These are phyloP conservation scores for Mortierella sp. DNA, from an alignment of 371 early-diverging fungal genomes.

Conservation along the genomic window DNA sequence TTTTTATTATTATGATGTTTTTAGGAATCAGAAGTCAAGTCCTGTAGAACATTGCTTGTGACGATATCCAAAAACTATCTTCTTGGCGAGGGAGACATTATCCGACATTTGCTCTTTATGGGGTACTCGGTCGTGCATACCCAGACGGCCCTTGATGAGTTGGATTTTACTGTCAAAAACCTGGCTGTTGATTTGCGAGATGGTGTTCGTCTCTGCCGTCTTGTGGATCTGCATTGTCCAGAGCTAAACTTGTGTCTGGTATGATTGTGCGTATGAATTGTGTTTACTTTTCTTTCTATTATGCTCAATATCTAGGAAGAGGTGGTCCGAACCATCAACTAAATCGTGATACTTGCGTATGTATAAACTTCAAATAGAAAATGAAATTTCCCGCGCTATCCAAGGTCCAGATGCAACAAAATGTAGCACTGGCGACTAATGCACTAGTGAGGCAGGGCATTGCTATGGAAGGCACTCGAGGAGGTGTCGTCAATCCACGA, in stretches of 20 bases:
- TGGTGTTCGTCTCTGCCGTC: constrained; percentile 45
- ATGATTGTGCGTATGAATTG: background rate
- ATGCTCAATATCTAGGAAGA: background rate
- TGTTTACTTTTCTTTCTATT: background rate
- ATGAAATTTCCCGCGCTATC: constrained; percentile 54
- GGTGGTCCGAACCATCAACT: no score
- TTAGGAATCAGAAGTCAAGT: constrained; percentile 49
- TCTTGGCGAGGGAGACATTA: constrained; percentile 51
- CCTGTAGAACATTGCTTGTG: constrained; percentile 26
- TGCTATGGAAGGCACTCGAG: constrained; percentile 34
- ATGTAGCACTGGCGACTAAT: constrained; percentile 42
- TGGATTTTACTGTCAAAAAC: constrained; percentile 44
- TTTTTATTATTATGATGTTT: no score
- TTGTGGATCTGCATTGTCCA: constrained; percentile 47
- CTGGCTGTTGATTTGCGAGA: constrained; percentile 53
- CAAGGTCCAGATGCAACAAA: constrained; percentile 51
- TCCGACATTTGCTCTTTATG: constrained; percentile 47
- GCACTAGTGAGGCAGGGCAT: constrained; percentile 37
- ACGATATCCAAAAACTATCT: constrained; percentile 40
- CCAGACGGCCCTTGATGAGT: constrained; percentile 49
- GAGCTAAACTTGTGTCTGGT: constrained; percentile 32
- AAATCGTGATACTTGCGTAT: background rate
- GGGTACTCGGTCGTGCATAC: constrained; percentile 46
- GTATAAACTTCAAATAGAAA: constrained; percentile 9
- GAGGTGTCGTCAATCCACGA: constrained; percentile 41